Base-by-base conservation (phyloP, 2,329 filamentous ascomycete species). In the Xylariomycetidae sp. region DNA sequence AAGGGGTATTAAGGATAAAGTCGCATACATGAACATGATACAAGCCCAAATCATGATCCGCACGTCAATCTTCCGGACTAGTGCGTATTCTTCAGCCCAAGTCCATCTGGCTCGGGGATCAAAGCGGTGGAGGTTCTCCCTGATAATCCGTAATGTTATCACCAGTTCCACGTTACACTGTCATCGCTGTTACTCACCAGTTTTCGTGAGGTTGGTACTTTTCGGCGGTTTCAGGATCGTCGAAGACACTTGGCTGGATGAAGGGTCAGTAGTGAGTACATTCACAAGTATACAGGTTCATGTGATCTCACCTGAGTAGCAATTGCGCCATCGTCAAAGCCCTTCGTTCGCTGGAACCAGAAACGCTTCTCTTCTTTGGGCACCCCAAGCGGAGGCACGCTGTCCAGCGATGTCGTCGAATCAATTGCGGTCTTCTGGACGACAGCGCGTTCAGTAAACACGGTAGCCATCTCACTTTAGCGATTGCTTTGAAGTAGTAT, bases 11-110 rank as follows among this genome's bases (percentile, higher is more conserved):
- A n/a, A 16, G 13, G 12, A 27, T 6, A 16, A 10, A 9, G 17
- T 26, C 25, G 13, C 25, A 15, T 27, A 27, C 56, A 69, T 64
- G 45, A 70, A 70, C 62, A 66, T 67, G 38, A 69, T 45, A 33
- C 69, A 72, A 0, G 60, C 51, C 54, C 61, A 70, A 3, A 66
- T 34, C 62, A 66, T 67, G 37, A 71, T 67, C 14, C 38, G 33
- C 22, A 28, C 40, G 33, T 59, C 56, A 23, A 56, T 50, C 31
- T 49, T 51, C n/a, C 48, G 45, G n/a, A 57, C 43, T 11, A 58
- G 35, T 0, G 48, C 47, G 9, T 51, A 45, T 31, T 59, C 56
- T 29, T 59, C 56, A 3, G 34, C 44, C 54, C 54, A 59, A 1
- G 50, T 57, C 54, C 56, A 59, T 9, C 54, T 46, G 9, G 49